Conservation (phyloP, 1,139 yeast species). For the Zygosaccharomyces sapae region DNA sequence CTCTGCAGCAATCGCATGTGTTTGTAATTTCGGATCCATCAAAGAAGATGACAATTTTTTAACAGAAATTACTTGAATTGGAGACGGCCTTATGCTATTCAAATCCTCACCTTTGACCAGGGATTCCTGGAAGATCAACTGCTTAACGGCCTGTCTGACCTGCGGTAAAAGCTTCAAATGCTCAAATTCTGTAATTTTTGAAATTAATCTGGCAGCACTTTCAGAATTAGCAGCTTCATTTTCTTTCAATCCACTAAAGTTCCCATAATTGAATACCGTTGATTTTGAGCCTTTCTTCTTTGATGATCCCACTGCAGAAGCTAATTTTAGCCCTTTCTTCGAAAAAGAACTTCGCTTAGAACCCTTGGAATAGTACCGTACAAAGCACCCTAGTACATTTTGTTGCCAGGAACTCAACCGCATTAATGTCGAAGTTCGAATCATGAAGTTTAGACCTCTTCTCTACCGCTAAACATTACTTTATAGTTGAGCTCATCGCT, state of each 20-base stretch:
- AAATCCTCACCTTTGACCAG: conserved; percentile 24
- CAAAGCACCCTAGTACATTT: not conserved
- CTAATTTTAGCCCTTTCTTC: conserved; percentile 11
- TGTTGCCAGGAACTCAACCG: not conserved
- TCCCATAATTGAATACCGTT: conserved; percentile 19
- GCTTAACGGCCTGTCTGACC: conserved; percentile 58
- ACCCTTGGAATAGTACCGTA: conserved; percentile 10
- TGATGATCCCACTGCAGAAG: conserved; percentile 10
- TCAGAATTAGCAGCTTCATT: conserved; percentile 11
- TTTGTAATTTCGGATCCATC: conserved; percentile 46
- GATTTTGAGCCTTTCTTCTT: conserved; percentile 8
- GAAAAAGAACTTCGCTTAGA: conserved; percentile 2
- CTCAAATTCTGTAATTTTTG: conserved; percentile 56
- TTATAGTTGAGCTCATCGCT: not conserved
- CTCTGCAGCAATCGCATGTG: conserved; percentile 86
- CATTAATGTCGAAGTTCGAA: not conserved
- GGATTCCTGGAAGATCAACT: conserved; percentile 51
- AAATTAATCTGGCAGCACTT: conserved; percentile 30
- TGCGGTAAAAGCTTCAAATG: conserved; percentile 63
- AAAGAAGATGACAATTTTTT: conserved; percentile 43
- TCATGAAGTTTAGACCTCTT: not conserved
- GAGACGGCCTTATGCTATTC: conserved; percentile 48
- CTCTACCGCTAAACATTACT: not conserved
- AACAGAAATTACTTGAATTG: conserved; percentile 58
- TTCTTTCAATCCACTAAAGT: conserved; percentile 29